Conservation (phyloP, 345 rosid genomes). For the Gossypium longicalyx region DNA sequence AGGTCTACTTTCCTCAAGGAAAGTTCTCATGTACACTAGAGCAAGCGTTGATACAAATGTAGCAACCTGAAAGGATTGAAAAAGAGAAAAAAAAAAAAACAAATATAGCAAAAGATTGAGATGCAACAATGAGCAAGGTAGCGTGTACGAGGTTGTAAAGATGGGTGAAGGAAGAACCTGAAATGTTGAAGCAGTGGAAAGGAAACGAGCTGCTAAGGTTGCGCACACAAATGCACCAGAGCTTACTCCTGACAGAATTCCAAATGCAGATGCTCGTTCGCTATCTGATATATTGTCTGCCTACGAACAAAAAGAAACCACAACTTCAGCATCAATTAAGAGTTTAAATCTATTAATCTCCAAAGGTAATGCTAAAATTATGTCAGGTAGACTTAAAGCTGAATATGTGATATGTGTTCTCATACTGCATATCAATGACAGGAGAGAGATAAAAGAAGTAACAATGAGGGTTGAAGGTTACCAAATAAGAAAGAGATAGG, state of each 20-base stretch:
- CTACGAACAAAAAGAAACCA: conserved; percentile 25
- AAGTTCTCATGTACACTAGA: conserved; percentile 71
- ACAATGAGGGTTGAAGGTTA: conserved; percentile 18
- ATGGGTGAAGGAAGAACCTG: conserved; percentile 39
- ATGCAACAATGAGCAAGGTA: background rate
- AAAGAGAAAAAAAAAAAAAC: background rate
- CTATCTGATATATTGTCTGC: conserved; percentile 50
- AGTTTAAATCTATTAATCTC: too few species aligned
- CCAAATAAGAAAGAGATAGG: conserved; percentile 86
- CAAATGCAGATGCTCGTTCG: conserved; percentile 58
- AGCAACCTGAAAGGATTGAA: conserved; percentile 42
- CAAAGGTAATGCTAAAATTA: too few species aligned
- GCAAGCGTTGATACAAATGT: conserved; percentile 50
- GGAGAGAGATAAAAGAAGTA: too few species aligned
- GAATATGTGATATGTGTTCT: too few species aligned
- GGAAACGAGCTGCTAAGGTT: conserved; percentile 68
- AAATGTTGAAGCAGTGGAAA: conserved; percentile 48
- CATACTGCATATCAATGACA: too few species aligned
- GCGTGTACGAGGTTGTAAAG: background rate
- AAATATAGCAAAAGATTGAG: background rate
- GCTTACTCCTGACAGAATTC: conserved; percentile 52
- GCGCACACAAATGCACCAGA: conserved; percentile 51
- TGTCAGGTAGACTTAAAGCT: too few species aligned
- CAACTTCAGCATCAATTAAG: background rate
- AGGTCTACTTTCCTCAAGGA: conserved; percentile 47